These are phyloP conservation scores for Tetradesmus lagerheimii DNA, from an alignment of 139 green algal species.

Conservation along the genomic window DNA sequence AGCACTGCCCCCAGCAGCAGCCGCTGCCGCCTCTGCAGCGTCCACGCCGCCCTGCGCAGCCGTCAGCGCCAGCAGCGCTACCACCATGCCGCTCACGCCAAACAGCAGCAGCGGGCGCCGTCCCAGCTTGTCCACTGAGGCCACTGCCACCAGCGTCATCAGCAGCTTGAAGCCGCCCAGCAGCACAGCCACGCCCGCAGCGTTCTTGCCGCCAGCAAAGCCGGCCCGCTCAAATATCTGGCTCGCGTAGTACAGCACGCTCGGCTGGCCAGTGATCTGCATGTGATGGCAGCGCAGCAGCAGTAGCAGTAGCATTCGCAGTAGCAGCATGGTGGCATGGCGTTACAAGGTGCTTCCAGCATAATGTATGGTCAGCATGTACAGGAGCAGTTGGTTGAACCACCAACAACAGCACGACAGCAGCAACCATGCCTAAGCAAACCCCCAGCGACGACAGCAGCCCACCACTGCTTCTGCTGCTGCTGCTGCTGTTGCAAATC, in stretches of 20 bases:
- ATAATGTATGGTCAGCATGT: background rate
- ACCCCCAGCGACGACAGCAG: too few relatives aligned
- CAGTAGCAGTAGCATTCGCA: too few relatives aligned
- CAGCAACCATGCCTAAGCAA: too few relatives aligned
- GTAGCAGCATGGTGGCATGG: background rate
- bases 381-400: background rate
- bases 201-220: conserved; percentile 66
- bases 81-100: conserved; percentile 80
- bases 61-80: conserved; percentile 73
- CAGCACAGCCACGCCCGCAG: conserved; percentile 74
- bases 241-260: conserved; percentile 93
- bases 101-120: conserved; percentile 88
- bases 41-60: conserved; percentile 40
- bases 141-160: conserved; percentile 89
- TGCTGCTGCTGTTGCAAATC: too few relatives aligned
- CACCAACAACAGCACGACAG: too few relatives aligned
- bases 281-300: conserved; percentile 71
- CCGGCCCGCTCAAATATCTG: conserved; percentile 76
- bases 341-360: background rate
- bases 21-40: conserved; percentile 4
- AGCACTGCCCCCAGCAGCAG: background rate
- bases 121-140: conserved; percentile 82
- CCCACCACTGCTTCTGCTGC: too few relatives aligned
- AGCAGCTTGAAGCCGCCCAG: conserved; percentile 93
- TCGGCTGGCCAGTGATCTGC: conserved; percentile 95